phyloP scores from a whole-genome alignment of 179 eudicot species.

The Beta lomatogona region DNA sequence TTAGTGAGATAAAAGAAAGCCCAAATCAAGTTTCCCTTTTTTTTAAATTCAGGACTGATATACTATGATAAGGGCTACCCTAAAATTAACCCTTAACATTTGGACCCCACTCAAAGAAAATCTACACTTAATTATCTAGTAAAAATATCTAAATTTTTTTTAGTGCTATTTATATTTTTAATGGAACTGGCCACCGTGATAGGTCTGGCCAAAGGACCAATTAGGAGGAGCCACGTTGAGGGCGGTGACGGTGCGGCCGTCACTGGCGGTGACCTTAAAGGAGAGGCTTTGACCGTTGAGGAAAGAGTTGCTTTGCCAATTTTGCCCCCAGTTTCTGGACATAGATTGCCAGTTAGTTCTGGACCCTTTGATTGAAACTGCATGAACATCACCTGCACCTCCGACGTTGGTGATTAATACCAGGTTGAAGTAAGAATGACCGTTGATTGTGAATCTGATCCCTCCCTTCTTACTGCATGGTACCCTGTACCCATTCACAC shows the following conservation, averaged over 20 bases:
- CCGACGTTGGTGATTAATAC: conserved; percentile 54
- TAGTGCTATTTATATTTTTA: neutral
- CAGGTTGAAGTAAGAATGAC: conserved; percentile 55
- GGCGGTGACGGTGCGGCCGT: conserved; percentile 43
- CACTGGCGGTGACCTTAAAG: conserved; percentile 46
- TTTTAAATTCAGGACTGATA: conserved; percentile 21
- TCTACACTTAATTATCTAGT: conserved; percentile 3
- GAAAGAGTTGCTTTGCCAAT: conserved; percentile 53
- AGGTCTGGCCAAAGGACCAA: conserved; percentile 53
- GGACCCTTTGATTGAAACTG: conserved; percentile 50
- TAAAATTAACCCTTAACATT: conserved; percentile 31
- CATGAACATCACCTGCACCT: conserved; percentile 51
- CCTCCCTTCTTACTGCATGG: conserved; percentile 50
- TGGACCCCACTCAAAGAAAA: conserved; percentile 8
- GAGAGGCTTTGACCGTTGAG: conserved; percentile 47
- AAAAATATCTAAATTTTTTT: neutral
- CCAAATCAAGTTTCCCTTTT: neutral
- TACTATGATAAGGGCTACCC: conserved; percentile 19
- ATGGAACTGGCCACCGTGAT: conserved; percentile 40
- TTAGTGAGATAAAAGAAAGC: neutral
- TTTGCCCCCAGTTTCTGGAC: conserved; percentile 57
- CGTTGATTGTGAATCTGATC: conserved; percentile 54
- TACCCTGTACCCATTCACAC: conserved; percentile 34
- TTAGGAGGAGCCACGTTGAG: conserved; percentile 42
- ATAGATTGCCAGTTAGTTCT: conserved; percentile 42